A percentile compares a stretch with the other conserved stretches of the same genome.
Conservation (phyloP, 352 stramenopile species). For the Phytophthora aleatoria region DNA sequence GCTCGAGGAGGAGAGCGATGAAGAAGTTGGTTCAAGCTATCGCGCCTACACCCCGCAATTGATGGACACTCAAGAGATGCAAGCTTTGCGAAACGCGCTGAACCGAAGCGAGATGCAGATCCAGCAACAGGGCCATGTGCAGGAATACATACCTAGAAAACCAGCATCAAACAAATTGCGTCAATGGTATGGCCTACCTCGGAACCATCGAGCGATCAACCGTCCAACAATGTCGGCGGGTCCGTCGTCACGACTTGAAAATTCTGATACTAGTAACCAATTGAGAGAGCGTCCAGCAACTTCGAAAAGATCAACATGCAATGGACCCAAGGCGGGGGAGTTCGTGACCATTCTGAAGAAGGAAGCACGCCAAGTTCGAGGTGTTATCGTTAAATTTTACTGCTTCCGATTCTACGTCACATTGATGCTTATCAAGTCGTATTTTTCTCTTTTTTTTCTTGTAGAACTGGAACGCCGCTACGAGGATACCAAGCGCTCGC, state of each 20-base stretch:
- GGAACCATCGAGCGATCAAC: slow-evolving; percentile 5
- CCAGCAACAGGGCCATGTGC: slow-evolving; percentile 50
- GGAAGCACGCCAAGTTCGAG: slow-evolving; percentile 48
- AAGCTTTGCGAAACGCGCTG: slow-evolving; percentile 42
- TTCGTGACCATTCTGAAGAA: slow-evolving; percentile 43
- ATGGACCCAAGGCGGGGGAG: slow-evolving; percentile 28
- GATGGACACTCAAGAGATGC: slow-evolving; percentile 64
- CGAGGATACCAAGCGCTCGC: slow-evolving; percentile 54
- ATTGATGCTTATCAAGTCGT: neutral
- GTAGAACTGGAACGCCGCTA: slow-evolving; percentile 48
- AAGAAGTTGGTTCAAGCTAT: slow-evolving; percentile 9
- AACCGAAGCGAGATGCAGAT: slow-evolving; percentile 46
- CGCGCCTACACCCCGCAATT: slow-evolving; percentile 51
- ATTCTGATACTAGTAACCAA: neutral
- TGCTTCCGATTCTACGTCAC: neutral
- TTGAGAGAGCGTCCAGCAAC: slow-evolving; percentile 4
- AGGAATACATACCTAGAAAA: slow-evolving; percentile 53
- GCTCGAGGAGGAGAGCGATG: slow-evolving; percentile 9
- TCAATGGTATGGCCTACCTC: slow-evolving; percentile 26
- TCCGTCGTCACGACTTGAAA: slow-evolving; percentile 9
- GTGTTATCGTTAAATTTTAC: slow-evolving; percentile 8
- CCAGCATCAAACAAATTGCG: slow-evolving; percentile 17
- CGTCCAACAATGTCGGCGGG: slow-evolving; percentile 21
- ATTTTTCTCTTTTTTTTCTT: neutral
- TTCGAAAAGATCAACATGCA: neutral